These are phyloP conservation scores for Crucihimalaya himalaica DNA, from an alignment of 345 rosid genomes.

Conservation along the genomic window DNA sequence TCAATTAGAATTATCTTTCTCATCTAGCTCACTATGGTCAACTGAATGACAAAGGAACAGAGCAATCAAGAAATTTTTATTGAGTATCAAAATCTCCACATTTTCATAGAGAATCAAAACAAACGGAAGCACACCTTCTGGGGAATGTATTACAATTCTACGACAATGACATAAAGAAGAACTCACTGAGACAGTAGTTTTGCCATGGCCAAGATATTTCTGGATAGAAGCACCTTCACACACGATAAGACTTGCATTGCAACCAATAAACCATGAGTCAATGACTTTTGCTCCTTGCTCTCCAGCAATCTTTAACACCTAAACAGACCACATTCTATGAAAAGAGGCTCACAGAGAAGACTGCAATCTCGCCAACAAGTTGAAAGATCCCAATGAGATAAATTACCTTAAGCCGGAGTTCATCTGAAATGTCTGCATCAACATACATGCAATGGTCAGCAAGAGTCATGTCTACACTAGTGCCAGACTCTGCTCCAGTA, in stretches of 20 bases:
- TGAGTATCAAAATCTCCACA: slow-evolving; percentile 13
- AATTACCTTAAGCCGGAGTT: slow-evolving; percentile 66
- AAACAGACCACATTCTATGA: slow-evolving; percentile 29
- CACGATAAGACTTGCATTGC: slow-evolving; percentile 70
- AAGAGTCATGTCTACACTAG: slow-evolving; percentile 46
- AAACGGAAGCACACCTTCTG: neutral
- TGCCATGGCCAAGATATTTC: slow-evolving; percentile 76
- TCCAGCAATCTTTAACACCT: slow-evolving; percentile 67
- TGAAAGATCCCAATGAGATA: slow-evolving; percentile 8
- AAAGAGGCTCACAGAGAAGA: neutral
- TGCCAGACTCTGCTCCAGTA: slow-evolving; percentile 48
- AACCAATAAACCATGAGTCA: slow-evolving; percentile 78
- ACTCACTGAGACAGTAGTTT: slow-evolving; percentile 82
- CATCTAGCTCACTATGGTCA: slow-evolving; percentile 10
- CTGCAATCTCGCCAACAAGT: neutral
- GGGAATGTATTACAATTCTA: neutral
- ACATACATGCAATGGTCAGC: slow-evolving; percentile 58
- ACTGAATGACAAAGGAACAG: slow-evolving; percentile 6
- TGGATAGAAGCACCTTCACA: slow-evolving; percentile 77
- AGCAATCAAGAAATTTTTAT: neutral
- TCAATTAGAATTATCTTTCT: neutral
- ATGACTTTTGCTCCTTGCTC: slow-evolving; percentile 67
- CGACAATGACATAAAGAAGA: slow-evolving; percentile 29
- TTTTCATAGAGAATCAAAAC: neutral
- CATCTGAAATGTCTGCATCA: slow-evolving; percentile 70